Percentiles rank a stretch among this genome's conserved stretches.
Evolutionary conservation across 192 early-diverging fungal species (phyloP).

Genomic region (Geranomyces michiganensis): DNA sequence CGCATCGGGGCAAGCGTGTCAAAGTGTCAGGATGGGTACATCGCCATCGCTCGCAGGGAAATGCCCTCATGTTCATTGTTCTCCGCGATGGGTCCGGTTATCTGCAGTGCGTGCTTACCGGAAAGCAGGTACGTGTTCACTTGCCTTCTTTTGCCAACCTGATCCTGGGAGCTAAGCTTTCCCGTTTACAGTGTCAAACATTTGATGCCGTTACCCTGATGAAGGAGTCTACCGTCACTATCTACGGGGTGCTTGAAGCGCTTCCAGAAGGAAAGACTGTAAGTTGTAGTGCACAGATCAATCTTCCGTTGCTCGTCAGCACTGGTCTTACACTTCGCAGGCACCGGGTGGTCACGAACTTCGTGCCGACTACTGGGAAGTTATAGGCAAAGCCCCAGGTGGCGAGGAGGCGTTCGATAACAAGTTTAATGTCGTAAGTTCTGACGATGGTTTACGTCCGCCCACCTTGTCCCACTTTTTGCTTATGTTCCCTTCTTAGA

Average conservation of each 20-base stretch:
- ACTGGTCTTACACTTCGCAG: slow-evolving; percentile 37
- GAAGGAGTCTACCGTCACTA: slow-evolving; percentile 86
- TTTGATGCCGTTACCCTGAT: slow-evolving; percentile 93
- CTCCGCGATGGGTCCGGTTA: slow-evolving; percentile 94
- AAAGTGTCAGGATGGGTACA: slow-evolving; percentile 95
- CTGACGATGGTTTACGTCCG: not conserved
- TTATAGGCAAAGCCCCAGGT: slow-evolving; percentile 89
- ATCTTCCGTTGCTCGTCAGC: not conserved
- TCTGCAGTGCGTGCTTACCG: slow-evolving; percentile 90
- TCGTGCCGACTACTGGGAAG: slow-evolving; percentile 91
- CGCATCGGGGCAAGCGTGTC: slow-evolving; percentile 76
- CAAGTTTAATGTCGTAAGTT: slow-evolving; percentile 74
- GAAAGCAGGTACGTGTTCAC: slow-evolving; percentile 69
- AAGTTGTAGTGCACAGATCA: slow-evolving; percentile 17
- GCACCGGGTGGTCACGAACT: slow-evolving; percentile 98
- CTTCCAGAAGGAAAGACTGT: slow-evolving; percentile 91
- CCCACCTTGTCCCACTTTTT: no score
- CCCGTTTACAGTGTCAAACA: slow-evolving; percentile 76
- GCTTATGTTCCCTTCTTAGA: slow-evolving; percentile 35
- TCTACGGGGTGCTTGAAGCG: slow-evolving; percentile 85
- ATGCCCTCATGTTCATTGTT: slow-evolving; percentile 92
- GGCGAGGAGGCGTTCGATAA: slow-evolving; percentile 92
- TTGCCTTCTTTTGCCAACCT: not conserved
- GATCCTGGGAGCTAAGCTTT: no score
- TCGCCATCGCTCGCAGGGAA: slow-evolving; percentile 92